These are phyloP conservation scores for Hyaloscypha bicolor DNA, from an alignment of 495 filamentous ascomycete species.

Conservation along the genomic window DNA sequence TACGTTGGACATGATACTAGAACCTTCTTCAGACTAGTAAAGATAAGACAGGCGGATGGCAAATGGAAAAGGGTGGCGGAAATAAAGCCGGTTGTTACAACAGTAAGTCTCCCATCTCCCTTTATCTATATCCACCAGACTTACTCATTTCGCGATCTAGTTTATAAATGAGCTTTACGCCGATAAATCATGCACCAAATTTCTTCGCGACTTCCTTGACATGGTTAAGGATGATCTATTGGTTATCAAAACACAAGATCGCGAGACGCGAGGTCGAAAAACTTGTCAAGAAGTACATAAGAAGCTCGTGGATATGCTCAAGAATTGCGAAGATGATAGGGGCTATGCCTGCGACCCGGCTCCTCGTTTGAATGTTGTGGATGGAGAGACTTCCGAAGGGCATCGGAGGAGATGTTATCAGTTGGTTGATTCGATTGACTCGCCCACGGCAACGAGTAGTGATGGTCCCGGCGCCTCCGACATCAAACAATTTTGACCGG, in stretches of 20 bases:
- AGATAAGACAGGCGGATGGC: neutral
- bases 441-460: neutral
- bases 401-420: neutral
- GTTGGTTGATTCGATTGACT: neutral
- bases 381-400: neutral
- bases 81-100: neutral
- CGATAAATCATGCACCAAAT: neutral
- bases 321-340: neutral
- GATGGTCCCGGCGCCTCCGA: neutral
- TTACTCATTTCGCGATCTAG: neutral
- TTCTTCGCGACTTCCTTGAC: neutral
- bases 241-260: neutral
- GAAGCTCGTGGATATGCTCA: neutral
- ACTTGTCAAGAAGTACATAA: neutral
- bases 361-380: neutral
- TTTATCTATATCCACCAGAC: neutral
- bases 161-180: neutral
- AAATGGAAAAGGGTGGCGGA: neutral
- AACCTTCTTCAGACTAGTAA: conserved; percentile 2
- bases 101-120: neutral
- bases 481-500: neutral
- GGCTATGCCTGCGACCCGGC: neutral
- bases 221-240: neutral
- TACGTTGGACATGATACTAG: neutral
- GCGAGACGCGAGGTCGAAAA: neutral